Base-by-base conservation (phyloP, 1,139 yeast species). In the Zygosaccharomyces pseudobailii region DNA sequence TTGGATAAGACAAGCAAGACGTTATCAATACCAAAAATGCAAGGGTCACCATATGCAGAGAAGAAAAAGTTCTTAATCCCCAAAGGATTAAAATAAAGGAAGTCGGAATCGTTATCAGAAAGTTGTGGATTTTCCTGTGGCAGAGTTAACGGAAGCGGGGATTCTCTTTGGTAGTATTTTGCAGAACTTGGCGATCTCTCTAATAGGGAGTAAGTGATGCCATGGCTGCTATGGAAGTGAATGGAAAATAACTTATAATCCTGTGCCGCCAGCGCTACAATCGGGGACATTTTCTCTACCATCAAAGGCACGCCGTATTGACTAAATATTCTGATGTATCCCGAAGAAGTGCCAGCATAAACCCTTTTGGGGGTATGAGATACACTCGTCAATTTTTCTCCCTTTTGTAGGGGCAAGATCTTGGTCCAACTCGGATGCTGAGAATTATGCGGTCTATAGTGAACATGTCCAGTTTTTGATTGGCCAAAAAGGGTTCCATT, bases 31-130 rank as follows among this genome's bases (percentile, higher is more conserved):
- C 90, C 89, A 47, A 84, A 87, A 19, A 90, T 66, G 55, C 94
- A 87, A 1, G 98, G 98, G 66, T 90, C 96, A 40, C 86, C 86
- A 53, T 85, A 90, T 41, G 79, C 80, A 51, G 87, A 88, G 65
- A 90, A 87, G 62, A 90, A 90, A 35, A 90, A 71, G 4, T 89
- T 84, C 52, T 86, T 82, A 35, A 79, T 68, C 35, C 67, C 68
- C 27, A 63, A 35, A 10, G 68, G 66, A 42, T 59, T 62, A 43
- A 58, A 58, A 13, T 44, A 46, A 2, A 53, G 43, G 42, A 61
- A 64, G 7, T 54, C 52, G 8, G 49, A 42, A 42, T 63, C 62
- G 4, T 46, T 42, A 21, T 50, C 71, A 10, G 42, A 44, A 4
- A 43, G 31, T 10, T 42, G 49, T 3, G 49, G 31, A 10, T 31